phyloP scores from a whole-genome alignment of 176 grass and related monocot species.

The Oryza nivara region DNA sequence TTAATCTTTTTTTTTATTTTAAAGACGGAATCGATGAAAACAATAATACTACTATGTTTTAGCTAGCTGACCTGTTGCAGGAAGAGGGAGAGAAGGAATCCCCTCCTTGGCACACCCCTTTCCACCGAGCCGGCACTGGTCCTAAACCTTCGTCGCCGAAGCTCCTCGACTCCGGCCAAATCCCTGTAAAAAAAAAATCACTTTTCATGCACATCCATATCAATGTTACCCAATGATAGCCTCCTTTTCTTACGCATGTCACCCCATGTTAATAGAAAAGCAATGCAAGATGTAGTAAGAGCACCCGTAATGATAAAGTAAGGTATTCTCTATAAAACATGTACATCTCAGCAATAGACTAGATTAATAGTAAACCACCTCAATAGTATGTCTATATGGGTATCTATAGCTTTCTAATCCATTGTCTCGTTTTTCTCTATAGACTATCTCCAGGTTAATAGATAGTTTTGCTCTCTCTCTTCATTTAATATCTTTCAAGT shows the following conservation, averaged over 20 bases:
- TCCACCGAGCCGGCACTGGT: conserved; percentile 71
- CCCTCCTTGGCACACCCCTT: conserved; percentile 74
- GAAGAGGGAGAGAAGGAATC: conserved; percentile 66
- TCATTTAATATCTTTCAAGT: too few species aligned
- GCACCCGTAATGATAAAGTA: too few species aligned
- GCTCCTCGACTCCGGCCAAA: conserved; percentile 93
- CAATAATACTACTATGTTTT: background rate
- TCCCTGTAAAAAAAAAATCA: conserved; percentile 38
- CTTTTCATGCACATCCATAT: background rate
- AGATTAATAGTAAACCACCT: too few species aligned
- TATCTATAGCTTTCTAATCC: too few species aligned
- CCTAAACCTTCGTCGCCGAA: conserved; percentile 68
- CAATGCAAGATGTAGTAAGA: background rate
- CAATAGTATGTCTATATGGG: too few species aligned
- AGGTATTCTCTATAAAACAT: too few species aligned
- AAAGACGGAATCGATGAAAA: too few species aligned
- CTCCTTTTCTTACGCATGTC: background rate
- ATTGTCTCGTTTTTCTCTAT: too few species aligned
- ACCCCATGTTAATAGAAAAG: background rate
- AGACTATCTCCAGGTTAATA: too few species aligned
- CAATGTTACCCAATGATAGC: background rate
- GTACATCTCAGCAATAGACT: too few species aligned
- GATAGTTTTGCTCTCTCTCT: too few species aligned
- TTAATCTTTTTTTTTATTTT: too few species aligned
- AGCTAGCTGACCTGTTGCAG: conserved; percentile 70